phyloP scores from a whole-genome alignment of 2,329 filamentous ascomycete genomes.

The Xylariales sp. region DNA sequence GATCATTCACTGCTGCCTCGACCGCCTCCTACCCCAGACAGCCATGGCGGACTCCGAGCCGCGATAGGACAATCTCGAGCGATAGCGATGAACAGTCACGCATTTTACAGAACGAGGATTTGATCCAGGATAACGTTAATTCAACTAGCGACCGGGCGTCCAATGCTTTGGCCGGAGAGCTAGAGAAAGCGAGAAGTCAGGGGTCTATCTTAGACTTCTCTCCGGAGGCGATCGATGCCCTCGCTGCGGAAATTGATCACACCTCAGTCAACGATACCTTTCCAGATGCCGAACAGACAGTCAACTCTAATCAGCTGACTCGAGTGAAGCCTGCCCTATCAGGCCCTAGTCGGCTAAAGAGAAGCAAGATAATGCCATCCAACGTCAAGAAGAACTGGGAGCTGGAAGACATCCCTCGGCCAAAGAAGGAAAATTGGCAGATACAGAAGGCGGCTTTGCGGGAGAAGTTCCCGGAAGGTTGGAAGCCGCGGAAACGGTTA shows the following conservation, averaged over 20 bases:
- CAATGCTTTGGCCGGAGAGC: conserved; percentile 12
- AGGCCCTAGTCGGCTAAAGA: conserved; percentile 17
- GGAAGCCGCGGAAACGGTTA: conserved; percentile 78
- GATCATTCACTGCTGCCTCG: conserved; percentile 19
- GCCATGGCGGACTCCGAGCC: neutral
- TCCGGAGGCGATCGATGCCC: conserved; percentile 29
- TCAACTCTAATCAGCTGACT: neutral
- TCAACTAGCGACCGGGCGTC: conserved; percentile 7
- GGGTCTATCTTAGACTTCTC: conserved; percentile 29
- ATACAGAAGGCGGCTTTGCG: conserved; percentile 70
- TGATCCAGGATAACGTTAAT: conserved; percentile 3
- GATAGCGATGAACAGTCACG: conserved; percentile 1
- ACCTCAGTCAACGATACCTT: neutral
- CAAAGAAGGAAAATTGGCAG: conserved; percentile 57
- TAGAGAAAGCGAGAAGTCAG: conserved; percentile 17
- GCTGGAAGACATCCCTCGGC: conserved; percentile 11
- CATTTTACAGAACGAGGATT: neutral
- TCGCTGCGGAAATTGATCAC: conserved; percentile 16
- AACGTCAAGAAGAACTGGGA: conserved; percentile 7
- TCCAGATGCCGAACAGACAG: neutral
- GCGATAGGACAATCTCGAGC: neutral
- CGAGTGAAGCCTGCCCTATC: conserved; percentile 10
- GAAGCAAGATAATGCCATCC: conserved; percentile 20
- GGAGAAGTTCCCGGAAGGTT: conserved; percentile 75
- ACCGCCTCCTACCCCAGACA: conserved; percentile 13